Conservation (phyloP, 768 basidiomycete genomes). For the Phaeotremella skinneri region DNA sequence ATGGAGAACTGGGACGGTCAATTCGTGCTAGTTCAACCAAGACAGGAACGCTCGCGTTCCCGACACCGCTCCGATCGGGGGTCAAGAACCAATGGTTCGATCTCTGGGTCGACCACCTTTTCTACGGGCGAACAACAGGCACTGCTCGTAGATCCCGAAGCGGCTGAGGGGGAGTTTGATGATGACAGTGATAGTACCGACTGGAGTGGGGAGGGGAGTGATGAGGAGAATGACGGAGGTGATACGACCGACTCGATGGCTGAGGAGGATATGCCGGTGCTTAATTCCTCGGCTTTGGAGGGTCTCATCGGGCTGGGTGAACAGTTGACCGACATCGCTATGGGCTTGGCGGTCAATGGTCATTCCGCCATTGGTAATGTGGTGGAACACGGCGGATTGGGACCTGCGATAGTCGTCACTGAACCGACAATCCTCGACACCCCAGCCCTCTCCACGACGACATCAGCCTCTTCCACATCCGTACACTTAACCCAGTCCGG, state of each 20-base stretch:
- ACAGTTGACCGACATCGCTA: constrained; percentile 8
- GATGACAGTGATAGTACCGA: constrained; percentile 21
- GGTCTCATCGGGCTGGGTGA: constrained; percentile 28
- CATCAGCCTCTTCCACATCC: constrained; percentile 8
- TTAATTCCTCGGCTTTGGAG: constrained; percentile 40
- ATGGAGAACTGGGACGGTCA: constrained; percentile 50
- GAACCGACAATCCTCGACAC: constrained; percentile 12
- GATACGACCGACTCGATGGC: constrained; percentile 49
- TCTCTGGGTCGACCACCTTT: constrained; percentile 28
- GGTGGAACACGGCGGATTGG: constrained; percentile 3
- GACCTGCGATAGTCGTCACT: constrained; percentile 34
- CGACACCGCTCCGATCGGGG: constrained; percentile 29
- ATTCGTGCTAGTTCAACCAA: constrained; percentile 40
- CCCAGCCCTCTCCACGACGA: constrained; percentile 19
- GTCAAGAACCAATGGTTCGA: constrained; percentile 34
- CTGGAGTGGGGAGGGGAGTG: constrained; percentile 30
- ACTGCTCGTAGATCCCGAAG: constrained; percentile 41
- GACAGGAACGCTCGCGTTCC: constrained; percentile 29
- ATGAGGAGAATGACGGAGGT: constrained; percentile 36
- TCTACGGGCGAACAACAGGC: constrained; percentile 29
- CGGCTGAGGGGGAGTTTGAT: constrained; percentile 27
- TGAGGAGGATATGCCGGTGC: constrained; percentile 48
- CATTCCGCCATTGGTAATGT: neutral
- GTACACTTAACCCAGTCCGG: neutral
- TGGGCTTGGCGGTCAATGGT: neutral